These are phyloP conservation scores for Podospora sp. DNA, from an alignment of 495 filamentous ascomycete species.

Conservation along the genomic window DNA sequence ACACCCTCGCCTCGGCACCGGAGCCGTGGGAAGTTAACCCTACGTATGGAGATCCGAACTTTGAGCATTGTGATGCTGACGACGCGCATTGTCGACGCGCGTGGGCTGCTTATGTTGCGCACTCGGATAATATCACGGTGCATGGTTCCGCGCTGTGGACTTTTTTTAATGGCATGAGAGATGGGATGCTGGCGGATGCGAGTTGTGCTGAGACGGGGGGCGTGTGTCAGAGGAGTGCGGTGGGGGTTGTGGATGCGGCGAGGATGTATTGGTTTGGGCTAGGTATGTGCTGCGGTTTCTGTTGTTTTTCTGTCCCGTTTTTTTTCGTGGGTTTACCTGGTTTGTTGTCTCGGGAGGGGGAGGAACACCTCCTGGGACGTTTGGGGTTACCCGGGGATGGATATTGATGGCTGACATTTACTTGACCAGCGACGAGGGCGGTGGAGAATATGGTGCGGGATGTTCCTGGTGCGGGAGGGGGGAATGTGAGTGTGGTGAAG, in stretches of 20 bases:
- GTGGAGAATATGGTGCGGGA: conserved; percentile 47
- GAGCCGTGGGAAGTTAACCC: conserved; percentile 24
- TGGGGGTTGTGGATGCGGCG: conserved; percentile 37
- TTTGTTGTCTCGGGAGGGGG: too few relatives aligned
- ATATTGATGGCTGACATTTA: too few relatives aligned
- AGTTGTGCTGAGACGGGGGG: conserved; percentile 28
- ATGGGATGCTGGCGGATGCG: conserved; percentile 26
- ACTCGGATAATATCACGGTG: conserved; percentile 44
- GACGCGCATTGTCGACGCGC: conserved; percentile 47
- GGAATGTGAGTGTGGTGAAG: conserved; percentile 32
- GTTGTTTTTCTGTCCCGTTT: too few relatives aligned
- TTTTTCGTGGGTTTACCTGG: too few relatives aligned
- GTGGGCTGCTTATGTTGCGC: conserved; percentile 41
- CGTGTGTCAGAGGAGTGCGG: conserved; percentile 48
- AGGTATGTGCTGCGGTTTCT: too few relatives aligned
- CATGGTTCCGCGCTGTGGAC: conserved; percentile 56
- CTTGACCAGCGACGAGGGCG: conserved; percentile 47
- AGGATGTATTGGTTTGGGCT: conserved; percentile 46
- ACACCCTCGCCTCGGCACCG: conserved; percentile 55
- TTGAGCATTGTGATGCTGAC: conserved; percentile 24
- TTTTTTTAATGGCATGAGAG: conserved; percentile 50
- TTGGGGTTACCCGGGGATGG: too few relatives aligned
- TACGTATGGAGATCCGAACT: conserved; percentile 25
- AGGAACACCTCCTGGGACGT: too few relatives aligned
- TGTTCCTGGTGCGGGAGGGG: conserved; percentile 22